These are phyloP conservation scores for Wilcoxina mikolae DNA, from an alignment of 495 filamentous ascomycete genomes.

Conservation along the genomic window DNA sequence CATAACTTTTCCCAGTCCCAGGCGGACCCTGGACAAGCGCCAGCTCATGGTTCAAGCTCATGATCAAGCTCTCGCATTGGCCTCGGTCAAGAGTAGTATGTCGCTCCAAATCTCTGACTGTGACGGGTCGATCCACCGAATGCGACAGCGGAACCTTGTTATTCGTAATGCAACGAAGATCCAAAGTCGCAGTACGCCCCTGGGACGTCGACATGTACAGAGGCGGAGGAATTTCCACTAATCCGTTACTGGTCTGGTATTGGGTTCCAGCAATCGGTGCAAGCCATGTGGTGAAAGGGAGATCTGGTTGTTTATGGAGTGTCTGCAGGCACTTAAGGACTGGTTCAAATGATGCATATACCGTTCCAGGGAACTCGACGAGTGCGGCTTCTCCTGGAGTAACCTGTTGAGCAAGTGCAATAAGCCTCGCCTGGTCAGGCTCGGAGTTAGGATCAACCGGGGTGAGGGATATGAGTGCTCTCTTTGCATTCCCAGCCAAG, in stretches of 20 bases:
- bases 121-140: conserved; percentile 11
- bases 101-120: conserved; percentile 5
- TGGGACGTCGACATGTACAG: conserved; percentile 23
- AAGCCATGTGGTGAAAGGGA: conserved; percentile 49
- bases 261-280: conserved; percentile 30
- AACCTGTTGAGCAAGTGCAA: conserved; percentile 7
- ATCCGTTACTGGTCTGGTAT: neutral
- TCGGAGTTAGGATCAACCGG: conserved; percentile 9
- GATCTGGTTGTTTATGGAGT: conserved; percentile 35
- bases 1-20: conserved; percentile 52
- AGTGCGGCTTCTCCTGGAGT: conserved; percentile 29
- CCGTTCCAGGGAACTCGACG: conserved; percentile 55
- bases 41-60: conserved; percentile 40
- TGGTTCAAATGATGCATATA: conserved; percentile 52
- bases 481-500: too few relatives aligned
- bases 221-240: conserved; percentile 19
- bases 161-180: conserved; percentile 14
- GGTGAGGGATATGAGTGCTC: conserved; percentile 25
- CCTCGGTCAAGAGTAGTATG: conserved; percentile 24
- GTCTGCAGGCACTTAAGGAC: conserved; percentile 48
- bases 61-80: conserved; percentile 41
- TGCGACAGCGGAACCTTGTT: conserved; percentile 6
- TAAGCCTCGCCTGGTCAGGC: conserved; percentile 17
- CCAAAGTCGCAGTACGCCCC: conserved; percentile 5
- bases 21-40: conserved; percentile 68